Conservation (phyloP, 306 rosid genomes). For the Glycyrrhiza uralensis region DNA sequence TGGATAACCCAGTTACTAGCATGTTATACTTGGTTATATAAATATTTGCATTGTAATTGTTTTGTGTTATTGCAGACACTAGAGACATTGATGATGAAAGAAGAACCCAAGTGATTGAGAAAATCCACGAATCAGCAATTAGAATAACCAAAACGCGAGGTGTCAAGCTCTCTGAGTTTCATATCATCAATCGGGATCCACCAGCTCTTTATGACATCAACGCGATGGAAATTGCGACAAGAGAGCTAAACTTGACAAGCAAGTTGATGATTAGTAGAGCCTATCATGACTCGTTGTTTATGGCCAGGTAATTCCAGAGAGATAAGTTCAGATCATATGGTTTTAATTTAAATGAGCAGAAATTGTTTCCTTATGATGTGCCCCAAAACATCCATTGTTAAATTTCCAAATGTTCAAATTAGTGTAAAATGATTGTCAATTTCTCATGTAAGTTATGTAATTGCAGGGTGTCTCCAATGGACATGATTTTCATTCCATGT, state of each 20-base stretch:
- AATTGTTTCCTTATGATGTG: not conserved
- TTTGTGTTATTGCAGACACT: constrained; percentile 49
- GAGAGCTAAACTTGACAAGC: constrained; percentile 72
- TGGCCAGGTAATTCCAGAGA: constrained; percentile 71
- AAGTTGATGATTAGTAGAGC: constrained; percentile 95
- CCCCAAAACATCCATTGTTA: not conserved
- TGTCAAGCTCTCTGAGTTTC: constrained; percentile 74
- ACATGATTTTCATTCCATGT: constrained; percentile 96
- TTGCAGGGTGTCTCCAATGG: constrained; percentile 88
- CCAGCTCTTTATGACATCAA: constrained; percentile 73
- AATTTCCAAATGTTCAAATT: not conserved
- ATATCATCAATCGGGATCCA: constrained; percentile 84
- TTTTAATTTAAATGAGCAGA: constrained; percentile 5
- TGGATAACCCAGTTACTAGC: not conserved
- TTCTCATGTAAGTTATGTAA: constrained; percentile 18
- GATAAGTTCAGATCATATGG: constrained; percentile 3
- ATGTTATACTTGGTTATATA: constrained; percentile 2
- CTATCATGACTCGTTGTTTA: constrained; percentile 88
- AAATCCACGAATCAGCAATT: constrained; percentile 66
- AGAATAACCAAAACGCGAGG: constrained; percentile 57
- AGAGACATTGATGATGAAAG: constrained; percentile 88
- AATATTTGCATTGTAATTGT: constrained; percentile 9
- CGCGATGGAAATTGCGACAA: constrained; percentile 75
- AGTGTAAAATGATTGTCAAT: constrained; percentile 13
- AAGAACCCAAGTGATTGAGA: constrained; percentile 76